A percentile compares a stretch with the other conserved stretches of the same genome.
Evolutionary conservation across 192 early-diverging fungal genomes (phyloP).

Genomic region (Podila minutissima): DNA sequence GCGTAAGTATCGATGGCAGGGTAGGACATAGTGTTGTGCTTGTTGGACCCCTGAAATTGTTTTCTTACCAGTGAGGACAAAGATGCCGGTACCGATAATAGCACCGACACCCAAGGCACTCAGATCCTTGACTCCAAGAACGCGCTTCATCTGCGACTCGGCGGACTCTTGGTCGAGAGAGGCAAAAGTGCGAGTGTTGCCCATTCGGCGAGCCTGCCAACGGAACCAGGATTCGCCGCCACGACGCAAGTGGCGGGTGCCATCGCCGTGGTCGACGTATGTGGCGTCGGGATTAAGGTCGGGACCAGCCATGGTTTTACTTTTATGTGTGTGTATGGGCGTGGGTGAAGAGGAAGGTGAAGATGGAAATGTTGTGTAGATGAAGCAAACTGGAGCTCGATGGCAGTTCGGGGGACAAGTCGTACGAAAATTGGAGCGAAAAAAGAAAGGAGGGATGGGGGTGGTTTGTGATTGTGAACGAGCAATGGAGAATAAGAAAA

Average conservation of each 20-base stretch:
- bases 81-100: slow-evolving; percentile 87
- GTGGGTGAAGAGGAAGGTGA: background rate
- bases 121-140: slow-evolving; percentile 69
- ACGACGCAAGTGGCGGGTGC: slow-evolving; percentile 31
- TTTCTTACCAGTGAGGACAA: slow-evolving; percentile 72
- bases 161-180: slow-evolving; percentile 48
- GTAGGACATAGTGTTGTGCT: background rate
- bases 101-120: slow-evolving; percentile 75
- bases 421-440: background rate
- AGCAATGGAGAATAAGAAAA: background rate
- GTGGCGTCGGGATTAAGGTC: slow-evolving; percentile 8
- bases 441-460: background rate
- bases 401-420: background rate
- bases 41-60: background rate
- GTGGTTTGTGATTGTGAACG: background rate
- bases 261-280: slow-evolving; percentile 26
- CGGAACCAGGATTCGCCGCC: slow-evolving; percentile 7
- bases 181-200: slow-evolving; percentile 41
- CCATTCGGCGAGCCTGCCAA: slow-evolving; percentile 34
- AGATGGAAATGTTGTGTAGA: background rate
- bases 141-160: slow-evolving; percentile 60
- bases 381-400: background rate
- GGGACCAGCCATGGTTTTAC: slow-evolving; percentile 17
- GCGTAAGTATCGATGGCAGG: background rate
- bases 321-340: background rate